A percentile compares a stretch with the other conserved stretches of the same genome.
These are phyloP conservation scores for Bifiguratus adelaidae DNA, from an alignment of 192 early-diverging fungal species.

Conservation along the genomic window DNA sequence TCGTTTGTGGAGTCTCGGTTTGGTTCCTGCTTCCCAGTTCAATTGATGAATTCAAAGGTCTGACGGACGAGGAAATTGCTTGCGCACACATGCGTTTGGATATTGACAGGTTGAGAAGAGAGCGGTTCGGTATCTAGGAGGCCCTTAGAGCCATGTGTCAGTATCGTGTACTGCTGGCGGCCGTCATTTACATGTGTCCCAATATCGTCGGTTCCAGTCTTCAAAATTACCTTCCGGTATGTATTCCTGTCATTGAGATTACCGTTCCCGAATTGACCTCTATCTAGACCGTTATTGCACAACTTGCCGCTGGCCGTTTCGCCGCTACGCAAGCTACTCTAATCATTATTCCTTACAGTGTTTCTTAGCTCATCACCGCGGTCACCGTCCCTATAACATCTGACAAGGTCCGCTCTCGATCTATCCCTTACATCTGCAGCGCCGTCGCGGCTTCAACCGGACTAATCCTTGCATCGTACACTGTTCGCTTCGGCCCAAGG, in stretches of 20 bases:
- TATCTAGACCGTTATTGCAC: not conserved
- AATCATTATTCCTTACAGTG: not conserved
- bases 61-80: not conserved
- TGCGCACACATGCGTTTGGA: no score
- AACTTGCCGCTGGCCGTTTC: no score
- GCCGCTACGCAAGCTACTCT: not conserved
- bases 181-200: not conserved
- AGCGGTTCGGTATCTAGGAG: no score
- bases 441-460: not conserved
- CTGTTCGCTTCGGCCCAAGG: not conserved
- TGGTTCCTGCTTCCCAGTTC: not conserved
- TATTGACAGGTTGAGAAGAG: no score
- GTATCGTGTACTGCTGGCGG: not conserved
- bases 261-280: not conserved
- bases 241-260: no score
- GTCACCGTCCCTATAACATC: not conserved
- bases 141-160: no score
- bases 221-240: not conserved
- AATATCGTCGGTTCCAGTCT: not conserved
- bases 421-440: not conserved
- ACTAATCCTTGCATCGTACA: not conserved
- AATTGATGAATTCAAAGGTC: not conserved
- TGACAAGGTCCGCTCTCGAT: not conserved
- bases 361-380: not conserved
- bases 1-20: not conserved